Evolutionary conservation across 805 yeast species (phyloP), one percentile per base, ranked within the genome.

Genomic region (Ogataea ganodermae): DNA sequence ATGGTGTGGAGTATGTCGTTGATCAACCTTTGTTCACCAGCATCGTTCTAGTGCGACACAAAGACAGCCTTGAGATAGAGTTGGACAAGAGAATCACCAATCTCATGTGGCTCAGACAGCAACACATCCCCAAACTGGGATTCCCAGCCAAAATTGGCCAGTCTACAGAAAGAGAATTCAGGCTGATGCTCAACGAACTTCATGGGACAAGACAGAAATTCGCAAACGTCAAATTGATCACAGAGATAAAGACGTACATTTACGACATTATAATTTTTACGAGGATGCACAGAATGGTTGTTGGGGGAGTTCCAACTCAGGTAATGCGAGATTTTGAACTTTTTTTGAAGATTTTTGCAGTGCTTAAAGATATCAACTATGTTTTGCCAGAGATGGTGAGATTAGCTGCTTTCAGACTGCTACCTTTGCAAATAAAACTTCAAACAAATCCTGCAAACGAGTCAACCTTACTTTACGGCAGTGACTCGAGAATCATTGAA

Each of bases 341-440:
- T 8, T 59, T 72, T 44, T 66, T 72, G 2, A 64, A 69, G 17
- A 57, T 73, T 8, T 57, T 79, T 30, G 72, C 83, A 22, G 72
- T 71, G 3, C 47, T 78, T 6, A 71, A 72, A 35, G 68, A 61
- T 3, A 56, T 68, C 9, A 50, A 52, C 16, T 83, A 62, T 58
- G 80, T 77, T 1, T 74, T 81, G 0, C 88, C 89, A 0, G 60
- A 74, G 1, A 66, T 80, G 44, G 80, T 80, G 9, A 73, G 76
- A 24, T 51, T 71, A 16, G 80, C 84, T 0, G 77, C 78, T 0
- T 65, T 71, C 20, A 74, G 75, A 46, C 49, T 76, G 12, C 61
- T 80, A 13, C 84, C 86, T 0, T 60, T 78, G 31, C 71, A 74
- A 37, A 63, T 83, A 6, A 62, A 60, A 8, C 30, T 67, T 23